Percentiles rank a stretch among this genome's conserved stretches.
Evolutionary conservation across 176 grass and related monocot species (phyloP).

Genomic region (Ampelocalamus luodianensis): DNA sequence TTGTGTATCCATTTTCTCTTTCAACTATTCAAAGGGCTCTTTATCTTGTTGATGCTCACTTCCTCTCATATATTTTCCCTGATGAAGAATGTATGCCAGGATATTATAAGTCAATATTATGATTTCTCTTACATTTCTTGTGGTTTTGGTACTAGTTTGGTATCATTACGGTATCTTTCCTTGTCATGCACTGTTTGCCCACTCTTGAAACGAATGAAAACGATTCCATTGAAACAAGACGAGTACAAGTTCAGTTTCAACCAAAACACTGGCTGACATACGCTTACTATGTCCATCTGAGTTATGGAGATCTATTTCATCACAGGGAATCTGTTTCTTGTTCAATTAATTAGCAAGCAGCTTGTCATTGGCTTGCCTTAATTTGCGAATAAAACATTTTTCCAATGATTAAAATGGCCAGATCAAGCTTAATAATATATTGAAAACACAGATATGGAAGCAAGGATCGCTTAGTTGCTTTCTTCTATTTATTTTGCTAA

Average conservation of each 20-base stretch:
- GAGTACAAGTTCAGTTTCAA: constrained; percentile 33
- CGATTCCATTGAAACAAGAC: not conserved
- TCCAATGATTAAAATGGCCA: not conserved
- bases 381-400: not conserved
- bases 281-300: not conserved
- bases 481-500: constrained; percentile 17
- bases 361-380: constrained; percentile 5
- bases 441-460: not conserved
- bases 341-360: constrained; percentile 36
- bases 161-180: constrained; percentile 34
- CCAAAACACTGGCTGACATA: constrained; percentile 47
- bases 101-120: not conserved
- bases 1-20: not conserved
- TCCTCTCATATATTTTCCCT: not conserved
- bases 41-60: not conserved
- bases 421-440: constrained; percentile 24
- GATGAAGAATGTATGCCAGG: not conserved
- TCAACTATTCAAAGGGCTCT: not conserved
- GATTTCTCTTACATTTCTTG: not conserved
- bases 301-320: constrained; percentile 24
- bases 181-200: constrained; percentile 17
- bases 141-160: constrained; percentile 53
- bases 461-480: not conserved
- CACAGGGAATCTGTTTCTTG: not conserved
- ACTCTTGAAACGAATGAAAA: constrained; percentile 38